phyloP scores from a whole-genome alignment of 2,329 filamentous ascomycete species.

The Incumbomyces delicatus region DNA sequence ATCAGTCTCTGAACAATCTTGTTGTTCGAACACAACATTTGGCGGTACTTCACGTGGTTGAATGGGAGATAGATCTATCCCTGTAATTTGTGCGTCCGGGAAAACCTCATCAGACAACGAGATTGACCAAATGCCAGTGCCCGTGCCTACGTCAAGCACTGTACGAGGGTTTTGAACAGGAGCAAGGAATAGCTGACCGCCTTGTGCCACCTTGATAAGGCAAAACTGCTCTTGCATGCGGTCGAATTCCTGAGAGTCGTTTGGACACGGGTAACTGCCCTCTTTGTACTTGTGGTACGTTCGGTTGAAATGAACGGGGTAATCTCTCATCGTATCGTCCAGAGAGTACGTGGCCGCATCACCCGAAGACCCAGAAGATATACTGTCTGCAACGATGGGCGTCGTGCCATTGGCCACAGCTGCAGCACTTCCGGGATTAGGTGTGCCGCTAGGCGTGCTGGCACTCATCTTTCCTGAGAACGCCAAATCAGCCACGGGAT shows the following conservation, averaged over 20 bases:
- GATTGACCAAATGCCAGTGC: conserved; percentile 59
- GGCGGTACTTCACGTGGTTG: conserved; percentile 57
- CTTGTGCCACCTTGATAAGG: conserved; percentile 40
- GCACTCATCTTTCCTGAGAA: too few relatives aligned
- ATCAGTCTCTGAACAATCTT: conserved; percentile 54
- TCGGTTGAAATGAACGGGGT: conserved; percentile 33
- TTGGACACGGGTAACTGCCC: conserved; percentile 39
- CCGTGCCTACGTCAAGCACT: conserved; percentile 51
- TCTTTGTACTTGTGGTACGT: conserved; percentile 38
- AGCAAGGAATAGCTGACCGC: conserved; percentile 37
- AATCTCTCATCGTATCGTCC: conserved; percentile 34
- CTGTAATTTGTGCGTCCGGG: conserved; percentile 49
- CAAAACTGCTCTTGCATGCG: conserved; percentile 48
- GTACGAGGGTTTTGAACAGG: conserved; percentile 33
- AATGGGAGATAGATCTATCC: conserved; percentile 59
- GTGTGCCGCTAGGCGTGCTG: too few relatives aligned
- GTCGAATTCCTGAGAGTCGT: conserved; percentile 46
- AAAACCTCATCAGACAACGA: conserved; percentile 51
- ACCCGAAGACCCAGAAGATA: conserved; percentile 6
- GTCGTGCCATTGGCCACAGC: neutral
- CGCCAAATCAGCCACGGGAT: too few relatives aligned
- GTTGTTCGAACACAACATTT: conserved; percentile 65
- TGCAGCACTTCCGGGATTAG: neutral
- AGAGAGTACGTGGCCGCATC: conserved; percentile 26
- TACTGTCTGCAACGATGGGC: neutral